These are phyloP conservation scores for Ailanthus altissimus DNA, from an alignment of 345 rosid genomes.

Conservation along the genomic window DNA sequence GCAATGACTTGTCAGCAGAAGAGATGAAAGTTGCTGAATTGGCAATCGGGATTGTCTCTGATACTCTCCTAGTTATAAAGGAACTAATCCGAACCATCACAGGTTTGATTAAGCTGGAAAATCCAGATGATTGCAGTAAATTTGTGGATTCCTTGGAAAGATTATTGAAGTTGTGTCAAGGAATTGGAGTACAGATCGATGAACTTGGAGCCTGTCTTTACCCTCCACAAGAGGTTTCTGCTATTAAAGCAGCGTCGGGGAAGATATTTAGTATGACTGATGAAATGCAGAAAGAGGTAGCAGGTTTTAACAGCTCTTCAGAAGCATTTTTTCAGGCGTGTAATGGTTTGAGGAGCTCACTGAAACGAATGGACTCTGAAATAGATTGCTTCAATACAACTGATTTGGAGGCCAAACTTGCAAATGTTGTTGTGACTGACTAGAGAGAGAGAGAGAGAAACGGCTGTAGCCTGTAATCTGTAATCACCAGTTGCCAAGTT, in stretches of 20 bases:
- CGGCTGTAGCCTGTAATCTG: neutral
- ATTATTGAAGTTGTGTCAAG: conserved; percentile 64
- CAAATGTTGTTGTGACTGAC: conserved; percentile 46
- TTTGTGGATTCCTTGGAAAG: conserved; percentile 75
- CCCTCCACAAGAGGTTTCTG: conserved; percentile 74
- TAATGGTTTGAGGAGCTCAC: conserved; percentile 36
- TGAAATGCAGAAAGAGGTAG: conserved; percentile 48
- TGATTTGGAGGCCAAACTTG: conserved; percentile 50
- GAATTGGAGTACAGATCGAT: conserved; percentile 60
- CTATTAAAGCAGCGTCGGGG: conserved; percentile 45
- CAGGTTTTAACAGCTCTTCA: conserved; percentile 41
- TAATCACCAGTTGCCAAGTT: neutral
- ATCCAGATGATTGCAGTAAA: conserved; percentile 42
- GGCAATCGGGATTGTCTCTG: conserved; percentile 59
- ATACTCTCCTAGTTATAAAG: conserved; percentile 55
- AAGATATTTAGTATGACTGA: conserved; percentile 35
- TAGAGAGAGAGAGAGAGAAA: conserved; percentile 17
- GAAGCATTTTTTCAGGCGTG: conserved; percentile 58
- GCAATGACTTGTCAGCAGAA: conserved; percentile 70
- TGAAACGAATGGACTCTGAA: conserved; percentile 49
- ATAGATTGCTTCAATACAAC: conserved; percentile 30
- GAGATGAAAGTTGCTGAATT: conserved; percentile 81
- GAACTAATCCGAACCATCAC: conserved; percentile 79
- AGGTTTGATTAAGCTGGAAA: conserved; percentile 68
- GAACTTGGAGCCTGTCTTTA: conserved; percentile 87